phyloP scores from a whole-genome alignment of 1,139 yeast species.

The Yamadazyma trypodendri region DNA sequence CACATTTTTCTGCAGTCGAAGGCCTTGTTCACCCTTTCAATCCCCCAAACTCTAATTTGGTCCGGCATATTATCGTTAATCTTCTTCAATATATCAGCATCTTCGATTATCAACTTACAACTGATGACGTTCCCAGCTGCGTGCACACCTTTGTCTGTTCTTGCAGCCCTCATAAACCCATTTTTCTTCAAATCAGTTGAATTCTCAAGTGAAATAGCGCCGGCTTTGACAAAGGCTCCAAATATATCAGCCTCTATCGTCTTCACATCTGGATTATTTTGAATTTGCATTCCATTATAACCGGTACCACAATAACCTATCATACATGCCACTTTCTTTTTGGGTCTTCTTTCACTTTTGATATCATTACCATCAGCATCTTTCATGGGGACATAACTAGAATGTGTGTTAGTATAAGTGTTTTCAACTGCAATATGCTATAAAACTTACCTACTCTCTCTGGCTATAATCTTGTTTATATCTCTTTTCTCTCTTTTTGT shows the following conservation, averaged over 20 bases:
- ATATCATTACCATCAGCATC: conserved; percentile 65
- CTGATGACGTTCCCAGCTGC: conserved; percentile 97
- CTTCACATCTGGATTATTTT: conserved; percentile 75
- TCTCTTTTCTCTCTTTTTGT: conserved; percentile 15
- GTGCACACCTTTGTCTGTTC: conserved; percentile 98
- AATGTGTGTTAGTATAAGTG: conserved; percentile 22
- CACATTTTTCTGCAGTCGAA: conserved; percentile 96
- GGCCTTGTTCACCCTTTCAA: conserved; percentile 81
- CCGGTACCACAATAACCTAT: conserved; percentile 98
- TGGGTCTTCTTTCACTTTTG: conserved; percentile 68
- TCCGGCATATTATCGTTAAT: conserved; percentile 78
- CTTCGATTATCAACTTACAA: conserved; percentile 85
- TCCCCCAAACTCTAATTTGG: conserved; percentile 91
- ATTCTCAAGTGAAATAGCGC: conserved; percentile 87
- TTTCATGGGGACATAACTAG: conserved; percentile 41
- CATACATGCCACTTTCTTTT: conserved; percentile 85
- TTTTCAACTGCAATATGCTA: background rate
- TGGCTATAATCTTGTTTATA: conserved; percentile 10
- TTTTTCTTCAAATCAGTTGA: conserved; percentile 87
- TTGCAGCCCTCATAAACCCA: conserved; percentile 92
- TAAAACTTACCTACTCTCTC: conserved; percentile 37
- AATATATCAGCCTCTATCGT: conserved; percentile 93
- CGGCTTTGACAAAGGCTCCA: conserved; percentile 81
- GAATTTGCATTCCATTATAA: conserved; percentile 94
- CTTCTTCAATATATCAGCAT: conserved; percentile 68